Base-by-base conservation (phyloP, 306 rosid genomes). In the Oemleria cerasiformis region DNA sequence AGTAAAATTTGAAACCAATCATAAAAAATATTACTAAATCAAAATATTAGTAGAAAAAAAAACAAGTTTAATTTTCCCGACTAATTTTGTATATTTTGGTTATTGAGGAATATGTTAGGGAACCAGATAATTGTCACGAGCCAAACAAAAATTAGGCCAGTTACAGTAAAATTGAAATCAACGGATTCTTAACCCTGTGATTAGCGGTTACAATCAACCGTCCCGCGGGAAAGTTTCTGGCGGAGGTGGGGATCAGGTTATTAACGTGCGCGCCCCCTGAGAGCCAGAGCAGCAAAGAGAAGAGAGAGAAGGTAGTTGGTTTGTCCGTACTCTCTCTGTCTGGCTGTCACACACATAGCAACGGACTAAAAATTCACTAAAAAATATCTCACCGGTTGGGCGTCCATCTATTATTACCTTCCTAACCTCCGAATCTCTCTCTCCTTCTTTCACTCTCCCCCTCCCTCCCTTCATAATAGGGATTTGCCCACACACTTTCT, bases 321-420 rank as follows among this genome's bases (percentile, higher is more conserved):
- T 17, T 70, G 74, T 56, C 43, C 56, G 56, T 57, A 57, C 45
- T 63, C 66, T 13, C 71, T 25, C 41, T 25, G 49, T 19, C 71
- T 45, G 67, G 63, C 78, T 76, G 74, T 71, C 88, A 62, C 79
- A 68, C 79, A 65, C 72, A 57, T 25, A 5, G 7, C 73, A 42
- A 6, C 20, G 51, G 65, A 49, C 64, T 15, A 4, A 51, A 0
- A 20, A 20, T 59, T 30, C 42, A 15, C 41, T 8, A 25, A 9
- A 73, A 88, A 75, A 30, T 72, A 86, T 77, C 96, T 85, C 89
- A 84, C 88, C 84, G 48, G 36, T 4, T 30, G 36, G 3, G 36
- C 36, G 36, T 30, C 36, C 36, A 30, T 73, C 71, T 0, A 57
- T 84, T 84, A 82, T 91, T 88, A 84, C 89, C 86, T 73, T 87